Evolutionary conservation across 305 asterid species (phyloP).

Genomic region (Solanum hybrid): DNA sequence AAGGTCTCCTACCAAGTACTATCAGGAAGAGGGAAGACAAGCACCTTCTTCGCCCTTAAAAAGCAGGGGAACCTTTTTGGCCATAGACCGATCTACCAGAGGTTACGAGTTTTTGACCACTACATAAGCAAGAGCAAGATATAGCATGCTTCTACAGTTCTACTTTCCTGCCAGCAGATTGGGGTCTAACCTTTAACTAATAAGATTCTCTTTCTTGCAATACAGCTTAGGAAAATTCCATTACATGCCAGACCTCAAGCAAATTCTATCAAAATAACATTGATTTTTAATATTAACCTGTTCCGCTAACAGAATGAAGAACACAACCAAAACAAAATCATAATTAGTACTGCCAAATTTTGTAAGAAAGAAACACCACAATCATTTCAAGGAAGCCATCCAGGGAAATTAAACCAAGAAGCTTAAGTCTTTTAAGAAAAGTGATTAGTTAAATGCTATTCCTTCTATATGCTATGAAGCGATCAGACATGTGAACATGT

Average conservation of each 20-base stretch:
- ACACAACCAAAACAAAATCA: not conserved
- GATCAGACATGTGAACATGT: not conserved
- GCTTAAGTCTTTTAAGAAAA: not conserved
- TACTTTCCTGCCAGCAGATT: not conserved
- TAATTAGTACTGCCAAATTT: not conserved
- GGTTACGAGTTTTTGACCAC: not conserved
- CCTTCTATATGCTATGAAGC: not conserved
- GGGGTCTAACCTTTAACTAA: not conserved
- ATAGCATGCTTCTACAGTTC: not conserved
- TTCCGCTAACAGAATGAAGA: not conserved
- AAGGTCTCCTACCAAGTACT: not conserved
- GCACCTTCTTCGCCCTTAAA: not conserved
- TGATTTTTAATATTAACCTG: not conserved
- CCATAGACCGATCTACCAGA: not conserved
- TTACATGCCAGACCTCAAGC: not conserved
- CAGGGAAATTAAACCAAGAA: not conserved
- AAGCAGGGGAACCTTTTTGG: not conserved
- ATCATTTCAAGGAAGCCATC: not conserved
- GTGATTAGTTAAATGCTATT: not conserved
- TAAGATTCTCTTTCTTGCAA: not conserved
- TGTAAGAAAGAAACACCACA: not conserved
- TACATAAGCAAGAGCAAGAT: not conserved
- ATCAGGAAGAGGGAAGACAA: not conserved
- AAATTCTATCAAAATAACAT: not conserved
- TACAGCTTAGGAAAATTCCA: not conserved